Evolutionary conservation across 2,329 filamentous ascomycete species (phyloP), one percentile per base, ranked within the genome.

Genomic region (Metarhizium anisopliae): DNA sequence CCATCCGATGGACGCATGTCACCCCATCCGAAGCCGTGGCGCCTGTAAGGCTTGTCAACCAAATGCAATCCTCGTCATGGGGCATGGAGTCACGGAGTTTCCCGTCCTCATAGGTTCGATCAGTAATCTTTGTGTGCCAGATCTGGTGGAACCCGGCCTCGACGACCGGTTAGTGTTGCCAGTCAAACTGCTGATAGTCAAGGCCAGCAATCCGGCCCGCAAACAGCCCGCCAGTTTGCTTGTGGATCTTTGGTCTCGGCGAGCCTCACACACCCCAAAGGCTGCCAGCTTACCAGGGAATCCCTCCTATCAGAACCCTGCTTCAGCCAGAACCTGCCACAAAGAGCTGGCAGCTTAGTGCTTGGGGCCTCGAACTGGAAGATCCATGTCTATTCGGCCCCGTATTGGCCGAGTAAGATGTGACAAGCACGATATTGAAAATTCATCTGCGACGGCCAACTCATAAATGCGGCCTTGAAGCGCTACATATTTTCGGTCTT

Each of bases 101-200:
- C 50, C 55, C 50, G 45, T 36, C 52, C 51, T 20, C 20, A 55
- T 50, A 49, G 43, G 36, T 38, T 52, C 49, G 40, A 57, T 55
- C 50, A 53, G 18, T 40, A 52, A 55, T 57, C 42, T 54, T 11
- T 54, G 49, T 49, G 47, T 45, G 43, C 55, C 52, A 57, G 52
- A 54, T 54, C 52, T 57, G 50, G 56, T 57, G 56, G 45, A 55
- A 57, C 56, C 45, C 50, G 29, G 32, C 36, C 20, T 40, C 20
- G 38, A 40, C 8, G 38, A 35, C 7, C 10, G 32, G 32, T 11
- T 11, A 8, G 7, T 11, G 32, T 5, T 35, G 32, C 32, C 32
- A 35, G 32, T 11, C 32, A 35, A 35, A 11, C 32, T 8, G 32
- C 10, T 11, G 32, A 8, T 35, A 35, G 7, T 35, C 7, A 35